These are phyloP conservation scores for Macrophomina tecta DNA, from an alignment of 2,329 filamentous ascomycete species.

Conservation along the genomic window DNA sequence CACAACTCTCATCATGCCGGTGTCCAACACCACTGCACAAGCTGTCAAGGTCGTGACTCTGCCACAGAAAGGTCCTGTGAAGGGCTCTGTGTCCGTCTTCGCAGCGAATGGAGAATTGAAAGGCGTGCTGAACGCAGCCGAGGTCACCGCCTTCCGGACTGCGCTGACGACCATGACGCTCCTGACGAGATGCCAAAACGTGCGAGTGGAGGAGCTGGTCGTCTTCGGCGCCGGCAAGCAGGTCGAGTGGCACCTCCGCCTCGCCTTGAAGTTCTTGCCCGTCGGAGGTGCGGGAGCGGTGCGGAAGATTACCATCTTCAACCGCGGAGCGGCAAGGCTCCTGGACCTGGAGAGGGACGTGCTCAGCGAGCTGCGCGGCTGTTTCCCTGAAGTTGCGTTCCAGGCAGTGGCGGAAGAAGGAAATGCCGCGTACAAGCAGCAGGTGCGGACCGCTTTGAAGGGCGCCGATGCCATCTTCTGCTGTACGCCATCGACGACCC, in stretches of 20 bases:
- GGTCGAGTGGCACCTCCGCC: constrained; percentile 57
- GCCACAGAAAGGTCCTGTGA: constrained; percentile 47
- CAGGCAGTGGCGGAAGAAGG: background rate
- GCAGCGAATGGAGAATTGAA: constrained; percentile 59
- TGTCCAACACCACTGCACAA: constrained; percentile 75
- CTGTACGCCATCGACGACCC: constrained; percentile 54
- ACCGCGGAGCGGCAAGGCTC: constrained; percentile 21
- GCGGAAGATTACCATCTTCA: constrained; percentile 27
- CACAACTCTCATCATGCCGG: constrained; percentile 64
- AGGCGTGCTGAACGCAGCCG: constrained; percentile 74
- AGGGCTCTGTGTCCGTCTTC: constrained; percentile 70
- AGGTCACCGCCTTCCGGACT: constrained; percentile 81
- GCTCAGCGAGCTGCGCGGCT: background rate
- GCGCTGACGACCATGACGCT: constrained; percentile 74
- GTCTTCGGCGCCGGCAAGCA: constrained; percentile 58
- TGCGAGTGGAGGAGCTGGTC: constrained; percentile 42
- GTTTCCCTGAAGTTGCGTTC: background rate
- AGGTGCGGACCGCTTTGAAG: constrained; percentile 38
- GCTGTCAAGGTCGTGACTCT: constrained; percentile 47
- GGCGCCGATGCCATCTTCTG: constrained; percentile 55
- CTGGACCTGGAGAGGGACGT: background rate
- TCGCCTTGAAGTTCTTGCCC: constrained; percentile 48
- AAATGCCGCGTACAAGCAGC: background rate
- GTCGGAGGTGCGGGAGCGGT: constrained; percentile 36
- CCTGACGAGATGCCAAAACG: constrained; percentile 30